phyloP scores from a whole-genome alignment of 2,329 filamentous ascomycete species.

The Colletotrichum aenigma region DNA sequence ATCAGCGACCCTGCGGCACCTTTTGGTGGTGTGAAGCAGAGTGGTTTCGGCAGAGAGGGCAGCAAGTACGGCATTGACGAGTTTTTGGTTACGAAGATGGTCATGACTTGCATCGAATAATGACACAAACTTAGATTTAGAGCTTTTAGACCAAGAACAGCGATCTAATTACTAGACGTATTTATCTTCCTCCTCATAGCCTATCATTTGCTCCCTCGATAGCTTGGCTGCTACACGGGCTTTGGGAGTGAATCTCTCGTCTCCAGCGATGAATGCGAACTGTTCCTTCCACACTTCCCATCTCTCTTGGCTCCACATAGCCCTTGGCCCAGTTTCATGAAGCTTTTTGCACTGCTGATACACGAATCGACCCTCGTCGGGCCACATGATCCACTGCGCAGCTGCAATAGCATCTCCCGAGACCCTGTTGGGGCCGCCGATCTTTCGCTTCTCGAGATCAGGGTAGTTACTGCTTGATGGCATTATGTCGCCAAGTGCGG shows the following conservation, averaged over 20 bases:
- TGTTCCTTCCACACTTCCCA: background rate
- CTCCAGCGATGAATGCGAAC: background rate
- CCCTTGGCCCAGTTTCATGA: background rate
- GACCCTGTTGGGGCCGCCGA: background rate
- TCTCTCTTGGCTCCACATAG: background rate
- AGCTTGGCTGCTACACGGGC: background rate
- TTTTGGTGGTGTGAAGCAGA: conserved; percentile 53
- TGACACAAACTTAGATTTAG: background rate
- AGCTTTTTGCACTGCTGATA: background rate
- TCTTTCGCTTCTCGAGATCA: background rate
- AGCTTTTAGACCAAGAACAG: background rate
- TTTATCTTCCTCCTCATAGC: background rate
- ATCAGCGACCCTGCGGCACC: conserved; percentile 44
- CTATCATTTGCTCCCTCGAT: background rate
- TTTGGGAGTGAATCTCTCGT: background rate
- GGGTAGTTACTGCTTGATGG: background rate
- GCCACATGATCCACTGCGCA: background rate
- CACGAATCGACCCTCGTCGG: background rate
- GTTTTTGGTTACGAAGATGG: conserved; percentile 21
- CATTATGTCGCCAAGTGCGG: background rate
- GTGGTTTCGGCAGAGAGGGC: conserved; percentile 49
- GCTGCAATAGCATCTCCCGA: background rate
- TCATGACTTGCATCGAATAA: conserved; percentile 19
- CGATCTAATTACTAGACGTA: background rate
- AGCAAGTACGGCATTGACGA: conserved; percentile 38